phyloP scores from a whole-genome alignment of 352 stramenopile genomes.

The Globisporangium barbulae region DNA sequence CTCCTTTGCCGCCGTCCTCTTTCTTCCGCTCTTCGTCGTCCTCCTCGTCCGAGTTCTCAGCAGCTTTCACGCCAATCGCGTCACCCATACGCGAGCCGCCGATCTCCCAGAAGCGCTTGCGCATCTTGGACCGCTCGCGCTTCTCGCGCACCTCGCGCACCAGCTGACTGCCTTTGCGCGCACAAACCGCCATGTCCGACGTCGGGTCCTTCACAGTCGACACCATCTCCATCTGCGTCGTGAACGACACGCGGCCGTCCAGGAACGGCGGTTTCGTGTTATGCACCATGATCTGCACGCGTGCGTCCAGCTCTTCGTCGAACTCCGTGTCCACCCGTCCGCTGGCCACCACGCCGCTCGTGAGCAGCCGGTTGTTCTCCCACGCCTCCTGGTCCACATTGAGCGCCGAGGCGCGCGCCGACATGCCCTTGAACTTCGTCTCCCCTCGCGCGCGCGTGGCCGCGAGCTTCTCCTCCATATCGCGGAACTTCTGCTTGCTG shows the following conservation, averaged over 20 bases:
- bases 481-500: conserved; percentile 88
- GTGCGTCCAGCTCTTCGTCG: conserved; percentile 93
- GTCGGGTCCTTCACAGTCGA: conserved; percentile 95
- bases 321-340: conserved; percentile 79
- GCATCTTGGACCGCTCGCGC: conserved; percentile 90
- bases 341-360: conserved; percentile 89
- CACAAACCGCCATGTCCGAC: conserved; percentile 94
- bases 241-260: conserved; percentile 93
- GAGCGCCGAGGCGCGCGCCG: conserved; percentile 89
- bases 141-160: conserved; percentile 77
- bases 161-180: conserved; percentile 90
- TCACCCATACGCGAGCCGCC: conserved; percentile 97
- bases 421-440: conserved; percentile 88
- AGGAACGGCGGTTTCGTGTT: conserved; percentile 98
- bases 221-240: conserved; percentile 93
- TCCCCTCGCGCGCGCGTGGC: conserved; percentile 78
- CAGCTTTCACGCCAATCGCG: conserved; percentile 89
- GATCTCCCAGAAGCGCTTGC: conserved; percentile 99
- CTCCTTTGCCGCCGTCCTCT: conserved; percentile 26
- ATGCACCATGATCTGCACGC: conserved; percentile 97
- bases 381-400: conserved; percentile 97
- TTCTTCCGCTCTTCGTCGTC: conserved; percentile 43
- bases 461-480: conserved; percentile 88
- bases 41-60: conserved; percentile 52
- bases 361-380: conserved; percentile 97